These are phyloP conservation scores for Ascochyta clinopodiicola DNA, from an alignment of 2,329 filamentous ascomycete genomes.

Conservation along the genomic window DNA sequence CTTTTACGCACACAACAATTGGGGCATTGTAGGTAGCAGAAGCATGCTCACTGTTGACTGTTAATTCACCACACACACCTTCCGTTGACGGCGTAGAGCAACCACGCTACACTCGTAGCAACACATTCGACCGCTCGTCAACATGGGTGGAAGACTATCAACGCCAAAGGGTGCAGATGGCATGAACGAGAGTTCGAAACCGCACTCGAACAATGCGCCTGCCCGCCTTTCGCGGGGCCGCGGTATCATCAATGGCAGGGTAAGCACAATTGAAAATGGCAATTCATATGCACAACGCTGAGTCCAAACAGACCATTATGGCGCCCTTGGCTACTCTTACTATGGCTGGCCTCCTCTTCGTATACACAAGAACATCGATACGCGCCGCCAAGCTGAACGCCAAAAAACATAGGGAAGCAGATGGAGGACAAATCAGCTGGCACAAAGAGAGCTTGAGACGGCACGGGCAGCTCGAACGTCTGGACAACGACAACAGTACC, in stretches of 20 bases:
- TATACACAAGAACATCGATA: slow-evolving; percentile 70
- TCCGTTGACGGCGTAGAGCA: neutral
- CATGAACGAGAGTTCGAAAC: slow-evolving; percentile 51
- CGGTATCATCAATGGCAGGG: slow-evolving; percentile 48
- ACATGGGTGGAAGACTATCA: slow-evolving; percentile 57
- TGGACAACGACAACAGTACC: slow-evolving; percentile 47
- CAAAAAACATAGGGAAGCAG: slow-evolving; percentile 63
- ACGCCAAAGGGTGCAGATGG: slow-evolving; percentile 53
- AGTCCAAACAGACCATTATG: slow-evolving; percentile 55
- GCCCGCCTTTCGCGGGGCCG: slow-evolving; percentile 37
- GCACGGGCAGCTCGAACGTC: slow-evolving; percentile 57
- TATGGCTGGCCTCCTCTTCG: slow-evolving; percentile 66
- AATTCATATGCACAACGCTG: neutral
- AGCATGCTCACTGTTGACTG: neutral
- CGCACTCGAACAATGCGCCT: slow-evolving; percentile 41
- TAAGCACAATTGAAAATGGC: slow-evolving; percentile 6
- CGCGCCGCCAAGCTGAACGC: slow-evolving; percentile 71
- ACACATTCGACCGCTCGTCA: neutral
- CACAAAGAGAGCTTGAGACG: slow-evolving; percentile 61
- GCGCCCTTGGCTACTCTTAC: slow-evolving; percentile 68
- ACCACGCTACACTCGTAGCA: neutral
- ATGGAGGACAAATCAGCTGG: slow-evolving; percentile 63
- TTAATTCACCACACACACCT: neutral
- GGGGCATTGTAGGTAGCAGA: neutral
- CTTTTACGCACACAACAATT: neutral